Base-by-base conservation (phyloP, 768 basidiomycete species). In the Zangia roseola region DNA sequence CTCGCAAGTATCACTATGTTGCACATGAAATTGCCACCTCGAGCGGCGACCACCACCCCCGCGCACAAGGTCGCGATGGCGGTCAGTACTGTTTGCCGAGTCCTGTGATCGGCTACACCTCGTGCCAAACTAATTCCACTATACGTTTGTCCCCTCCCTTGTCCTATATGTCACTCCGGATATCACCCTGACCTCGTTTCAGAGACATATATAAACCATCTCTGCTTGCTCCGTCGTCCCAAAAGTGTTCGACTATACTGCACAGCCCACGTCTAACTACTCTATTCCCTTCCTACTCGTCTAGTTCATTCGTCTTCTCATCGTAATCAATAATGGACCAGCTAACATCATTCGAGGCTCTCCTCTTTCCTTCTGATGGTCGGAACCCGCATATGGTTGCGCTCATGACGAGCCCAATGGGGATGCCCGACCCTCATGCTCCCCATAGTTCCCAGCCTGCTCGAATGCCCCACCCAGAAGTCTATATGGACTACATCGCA, bases 401-500 rank as follows among this genome's bases (percentile, higher is more conserved):
- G 47, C 77, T 91, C 50, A 83, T 84, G 84, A 87, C 86, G 20
- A 90, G 86, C 80, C 81, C 68, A 33, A 68, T 58, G 52, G 64
- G 74, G 45, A 58, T 72, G 49, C 69, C 72, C 16, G 67, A 72
- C 47, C 74, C 76, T 39, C 76, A 78, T 50, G 69, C 69, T 13
- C 67, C 74, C 10, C 76, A 76, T 45, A 73, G 73, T 37, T 63
- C 70, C 47, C 67, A 74, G 24, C 75, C 76, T 26, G 69, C 81
- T 39, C 82, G 84, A 44, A 78, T 88, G 74, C 89, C 89, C 0
- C 89, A 91, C 65, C 89, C 89, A 10, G 88, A 91, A 65, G 79
- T 88, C 35, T 81, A 86, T 62, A 91, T 91, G 88, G 87, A 91
- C 68, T 87, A 84, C 68, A 83, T 91, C 57, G 87, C 86, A 60